Base-by-base conservation (phyloP, 441 rosid species). In the Aleurites moluccanus region DNA sequence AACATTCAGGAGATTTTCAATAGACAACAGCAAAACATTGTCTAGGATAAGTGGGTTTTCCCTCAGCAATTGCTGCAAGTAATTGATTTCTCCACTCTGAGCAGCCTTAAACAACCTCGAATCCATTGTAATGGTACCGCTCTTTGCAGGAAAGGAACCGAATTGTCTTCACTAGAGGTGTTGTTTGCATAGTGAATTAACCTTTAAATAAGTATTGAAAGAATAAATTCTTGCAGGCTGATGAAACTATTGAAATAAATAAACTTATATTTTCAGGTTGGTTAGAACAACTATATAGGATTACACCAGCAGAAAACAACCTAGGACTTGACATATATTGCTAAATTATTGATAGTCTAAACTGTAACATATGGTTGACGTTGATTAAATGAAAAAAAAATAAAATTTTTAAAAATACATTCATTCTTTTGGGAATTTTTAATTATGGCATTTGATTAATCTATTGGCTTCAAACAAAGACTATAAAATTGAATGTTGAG, bases 31-130 rank as follows among this genome's bases (percentile, higher is more conserved):
- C 20, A 75, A 45, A 20, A 59, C 10, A 2, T 38, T 56, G 21
- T 73, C 40, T 15, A 86, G 82, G 21, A 72, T 30, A 0, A 75
- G 62, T 3, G 84, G 82, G 50, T 79, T 73, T 62, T 77, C 77
- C 5, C 0, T 56, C 3, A 82, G 74, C 14, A 79, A 53, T 49
- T 14, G 18, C 6, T 7, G 0, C 50, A 2, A 82, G 74, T 6
- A 77, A 53, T 8, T 49, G 53, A 62, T 25, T 42, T 80, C 44
- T 70, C 85, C 83, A 5, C 57, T 56, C 42, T 60, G 75, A 80
- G 79, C 74, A 23, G 80, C 79, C 73, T 73, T 80, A 6, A 65
- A 1, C 67, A 81, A 72, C 67, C 72, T 76, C 33, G 23, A 42
- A 23, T 83, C 81, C 84, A 78, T 81, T 27, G 53, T 15, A 14